Evolutionary conservation across 305 asterid species (phyloP).

Genomic region (Petunia hybrid): DNA sequence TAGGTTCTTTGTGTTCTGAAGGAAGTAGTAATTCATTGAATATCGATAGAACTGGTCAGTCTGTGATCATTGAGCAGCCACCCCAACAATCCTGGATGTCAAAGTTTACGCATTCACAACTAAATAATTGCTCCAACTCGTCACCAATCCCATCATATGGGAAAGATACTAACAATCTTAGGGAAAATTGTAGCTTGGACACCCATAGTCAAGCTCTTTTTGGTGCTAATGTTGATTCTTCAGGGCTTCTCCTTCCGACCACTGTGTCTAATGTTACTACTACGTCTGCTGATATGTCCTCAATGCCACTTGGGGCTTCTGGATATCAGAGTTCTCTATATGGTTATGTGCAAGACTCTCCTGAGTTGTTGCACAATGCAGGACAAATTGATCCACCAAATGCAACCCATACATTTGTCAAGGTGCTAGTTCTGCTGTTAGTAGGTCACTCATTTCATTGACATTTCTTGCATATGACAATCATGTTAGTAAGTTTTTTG

Average conservation of each 20-base stretch:
- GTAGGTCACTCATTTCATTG: neutral
- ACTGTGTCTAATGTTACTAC: conserved; percentile 60
- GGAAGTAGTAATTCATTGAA: conserved; percentile 69
- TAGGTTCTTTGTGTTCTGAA: conserved; percentile 72
- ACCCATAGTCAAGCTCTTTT: conserved; percentile 67
- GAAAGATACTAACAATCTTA: conserved; percentile 70
- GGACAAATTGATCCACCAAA: conserved; percentile 70
- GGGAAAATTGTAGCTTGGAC: conserved; percentile 63
- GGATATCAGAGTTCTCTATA: conserved; percentile 71
- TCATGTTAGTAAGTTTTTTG: neutral
- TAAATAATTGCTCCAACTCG: conserved; percentile 52
- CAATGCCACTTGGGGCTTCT: conserved; percentile 62
- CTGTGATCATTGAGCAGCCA: conserved; percentile 61
- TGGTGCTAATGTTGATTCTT: conserved; percentile 67
- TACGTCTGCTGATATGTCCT: conserved; percentile 61
- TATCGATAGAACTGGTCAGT: conserved; percentile 68
- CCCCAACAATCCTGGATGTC: conserved; percentile 73
- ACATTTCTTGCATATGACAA: neutral
- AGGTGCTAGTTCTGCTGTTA: conserved; percentile 53
- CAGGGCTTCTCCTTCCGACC: conserved; percentile 76
- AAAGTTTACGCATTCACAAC: conserved; percentile 58
- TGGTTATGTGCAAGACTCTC: conserved; percentile 69
- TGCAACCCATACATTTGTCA: conserved; percentile 64
- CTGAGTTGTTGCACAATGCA: conserved; percentile 67
- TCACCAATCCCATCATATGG: conserved; percentile 55